Conservation (phyloP, 1,284 basidiomycete species). For the Fomitopsis schrenkii region DNA sequence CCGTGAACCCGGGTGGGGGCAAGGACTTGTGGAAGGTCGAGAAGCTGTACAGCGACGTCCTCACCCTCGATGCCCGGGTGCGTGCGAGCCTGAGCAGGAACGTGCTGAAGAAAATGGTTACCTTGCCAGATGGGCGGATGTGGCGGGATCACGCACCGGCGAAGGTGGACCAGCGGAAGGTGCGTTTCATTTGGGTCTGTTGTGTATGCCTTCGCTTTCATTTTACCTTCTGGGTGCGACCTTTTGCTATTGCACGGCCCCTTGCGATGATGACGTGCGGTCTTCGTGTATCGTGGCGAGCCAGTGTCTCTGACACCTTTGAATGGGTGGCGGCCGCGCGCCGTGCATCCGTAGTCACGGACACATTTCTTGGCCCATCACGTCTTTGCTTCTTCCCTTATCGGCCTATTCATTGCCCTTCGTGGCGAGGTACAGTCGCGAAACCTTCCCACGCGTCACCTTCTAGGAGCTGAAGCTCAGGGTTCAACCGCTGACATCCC, state of each 20-base stretch:
- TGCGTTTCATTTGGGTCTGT: conserved; percentile 31
- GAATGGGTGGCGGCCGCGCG: not conserved
- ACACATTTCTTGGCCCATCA: not conserved
- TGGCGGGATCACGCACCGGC: conserved; percentile 98
- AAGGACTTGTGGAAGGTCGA: conserved; percentile 87
- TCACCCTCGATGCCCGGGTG: conserved; percentile 75
- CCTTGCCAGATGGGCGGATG: conserved; percentile 85
- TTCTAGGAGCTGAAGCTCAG: conserved; percentile 1
- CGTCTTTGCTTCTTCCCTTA: not conserved
- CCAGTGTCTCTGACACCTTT: not conserved
- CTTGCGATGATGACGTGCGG: not conserved
- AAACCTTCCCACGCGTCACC: conserved; percentile 4
- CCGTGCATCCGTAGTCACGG: not conserved
- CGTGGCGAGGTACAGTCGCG: not conserved
- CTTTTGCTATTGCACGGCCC: not conserved
- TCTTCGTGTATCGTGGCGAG: not conserved
- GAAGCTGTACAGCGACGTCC: conserved; percentile 90
- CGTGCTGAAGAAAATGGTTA: conserved; percentile 73
- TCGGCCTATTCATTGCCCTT: not conserved
- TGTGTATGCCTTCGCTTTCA: not conserved
- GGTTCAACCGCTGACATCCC: conserved; percentile 11
- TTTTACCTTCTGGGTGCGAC: not conserved
- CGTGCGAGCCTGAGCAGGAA: conserved; percentile 64
- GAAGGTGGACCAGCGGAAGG: conserved; percentile 93
- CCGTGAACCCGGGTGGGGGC: conserved; percentile 58